These are phyloP conservation scores for Lentinus tigrinus DNA, from an alignment of 768 basidiomycete species.

Conservation along the genomic window DNA sequence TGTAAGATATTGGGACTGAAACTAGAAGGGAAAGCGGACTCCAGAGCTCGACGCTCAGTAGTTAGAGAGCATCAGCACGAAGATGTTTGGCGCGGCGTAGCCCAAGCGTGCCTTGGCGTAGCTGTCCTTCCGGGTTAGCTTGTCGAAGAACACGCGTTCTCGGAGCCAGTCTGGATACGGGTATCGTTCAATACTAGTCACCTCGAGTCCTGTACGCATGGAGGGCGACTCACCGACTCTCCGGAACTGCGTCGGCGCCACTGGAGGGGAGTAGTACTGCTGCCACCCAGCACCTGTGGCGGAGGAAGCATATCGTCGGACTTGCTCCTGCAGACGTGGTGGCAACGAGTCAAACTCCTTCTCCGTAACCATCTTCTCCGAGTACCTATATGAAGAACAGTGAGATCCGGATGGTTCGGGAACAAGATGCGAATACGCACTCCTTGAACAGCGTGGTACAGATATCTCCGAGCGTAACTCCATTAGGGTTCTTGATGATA, in stretches of 20 bases:
- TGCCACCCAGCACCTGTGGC: conserved; percentile 36
- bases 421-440: conserved; percentile 40
- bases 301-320: conserved; percentile 57
- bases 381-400: conserved; percentile 58
- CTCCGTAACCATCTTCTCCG: conserved; percentile 65
- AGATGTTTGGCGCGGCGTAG: conserved; percentile 76
- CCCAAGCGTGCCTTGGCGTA: conserved; percentile 65
- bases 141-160: conserved; percentile 71
- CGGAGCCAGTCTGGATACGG: conserved; percentile 68
- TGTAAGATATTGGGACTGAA: too few species aligned
- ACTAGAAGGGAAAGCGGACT: not conserved
- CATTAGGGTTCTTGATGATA: conserved; percentile 64
- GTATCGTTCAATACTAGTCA: not conserved
- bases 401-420: not conserved
- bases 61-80: conserved; percentile 47
- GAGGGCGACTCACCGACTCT: conserved; percentile 59
- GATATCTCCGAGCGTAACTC: conserved; percentile 78
- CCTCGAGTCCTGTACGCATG: not conserved
- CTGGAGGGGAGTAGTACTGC: conserved; percentile 43
- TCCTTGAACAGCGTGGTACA: conserved; percentile 72
- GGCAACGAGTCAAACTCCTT: conserved; percentile 61
- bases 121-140: conserved; percentile 54
- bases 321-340: conserved; percentile 65
- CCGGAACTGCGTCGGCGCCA: conserved; percentile 49
- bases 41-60: conserved; percentile 5